These are phyloP conservation scores for Ogataea saltuana DNA, from an alignment of 805 yeast species.

Conservation along the genomic window DNA sequence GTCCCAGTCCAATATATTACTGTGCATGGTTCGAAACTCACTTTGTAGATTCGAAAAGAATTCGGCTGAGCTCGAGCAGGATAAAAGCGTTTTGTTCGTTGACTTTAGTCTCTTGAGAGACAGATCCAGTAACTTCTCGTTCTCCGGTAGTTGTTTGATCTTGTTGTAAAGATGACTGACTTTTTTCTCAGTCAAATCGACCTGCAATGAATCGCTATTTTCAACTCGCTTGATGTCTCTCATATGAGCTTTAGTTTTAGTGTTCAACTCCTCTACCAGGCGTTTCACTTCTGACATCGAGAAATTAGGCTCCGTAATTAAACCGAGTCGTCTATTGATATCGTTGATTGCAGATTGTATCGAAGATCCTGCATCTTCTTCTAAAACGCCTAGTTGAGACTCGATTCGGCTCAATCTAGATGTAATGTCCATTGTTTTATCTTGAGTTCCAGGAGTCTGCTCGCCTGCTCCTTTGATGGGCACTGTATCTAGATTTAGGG, in stretches of 20 bases:
- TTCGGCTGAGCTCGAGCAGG: slow-evolving; percentile 10
- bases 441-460: not conserved
- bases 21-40: slow-evolving; percentile 22
- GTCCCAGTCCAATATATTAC: slow-evolving; percentile 26
- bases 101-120: slow-evolving; percentile 23
- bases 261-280: slow-evolving; percentile 15
- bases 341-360: slow-evolving; percentile 30
- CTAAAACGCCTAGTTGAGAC: slow-evolving; percentile 15
- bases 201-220: slow-evolving; percentile 8
- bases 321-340: slow-evolving; percentile 24
- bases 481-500: not conserved
- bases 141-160: slow-evolving; percentile 23
- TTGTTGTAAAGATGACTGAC: slow-evolving; percentile 23
- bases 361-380: slow-evolving; percentile 10
- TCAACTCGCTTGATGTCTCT: slow-evolving; percentile 11
- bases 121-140: slow-evolving; percentile 19
- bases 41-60: slow-evolving; percentile 18
- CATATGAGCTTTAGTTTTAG: slow-evolving; percentile 13
- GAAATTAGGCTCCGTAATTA: slow-evolving; percentile 22
- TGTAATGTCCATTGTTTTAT: slow-evolving; percentile 7
- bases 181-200: slow-evolving; percentile 23
- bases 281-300: slow-evolving; percentile 17
- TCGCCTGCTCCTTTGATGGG: not conserved
- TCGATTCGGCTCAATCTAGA: slow-evolving; percentile 19
- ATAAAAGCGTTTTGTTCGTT: slow-evolving; percentile 17